phyloP scores from a whole-genome alignment of 169 alveolate genomes.

The Plasmodium knowlesi region DNA sequence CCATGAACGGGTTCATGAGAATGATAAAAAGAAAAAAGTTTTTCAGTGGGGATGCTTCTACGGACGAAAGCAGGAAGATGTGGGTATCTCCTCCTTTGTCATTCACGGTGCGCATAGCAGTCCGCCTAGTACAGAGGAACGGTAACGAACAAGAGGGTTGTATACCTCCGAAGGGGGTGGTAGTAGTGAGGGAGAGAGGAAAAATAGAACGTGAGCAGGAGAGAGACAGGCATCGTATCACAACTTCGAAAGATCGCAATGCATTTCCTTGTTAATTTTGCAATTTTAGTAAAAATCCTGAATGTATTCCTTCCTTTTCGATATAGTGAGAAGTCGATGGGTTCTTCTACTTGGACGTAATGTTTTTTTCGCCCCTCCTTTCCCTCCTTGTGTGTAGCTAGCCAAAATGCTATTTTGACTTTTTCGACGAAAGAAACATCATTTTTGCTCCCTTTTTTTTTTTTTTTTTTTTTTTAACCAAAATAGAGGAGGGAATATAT shows the following conservation, averaged over 20 bases:
- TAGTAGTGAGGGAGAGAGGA: too few relatives aligned
- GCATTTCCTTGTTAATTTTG: not conserved
- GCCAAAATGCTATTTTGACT: not conserved
- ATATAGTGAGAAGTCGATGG: not conserved
- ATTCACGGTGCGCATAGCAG: not conserved
- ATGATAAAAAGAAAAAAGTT: conserved; percentile 14
- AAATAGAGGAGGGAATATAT: not conserved
- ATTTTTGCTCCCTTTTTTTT: not conserved
- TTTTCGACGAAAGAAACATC: not conserved
- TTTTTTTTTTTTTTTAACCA: not conserved
- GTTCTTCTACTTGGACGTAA: not conserved
- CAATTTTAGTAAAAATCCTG: too few relatives aligned
- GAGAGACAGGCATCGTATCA: not conserved
- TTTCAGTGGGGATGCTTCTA: conserved; percentile 65
- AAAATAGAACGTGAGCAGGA: not conserved
- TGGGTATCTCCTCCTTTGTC: conserved; percentile 14
- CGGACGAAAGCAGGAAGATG: conserved; percentile 5
- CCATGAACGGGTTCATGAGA: conserved; percentile 48
- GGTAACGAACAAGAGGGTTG: not conserved
- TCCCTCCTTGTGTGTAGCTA: not conserved
- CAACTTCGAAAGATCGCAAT: not conserved
- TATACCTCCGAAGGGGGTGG: too few relatives aligned
- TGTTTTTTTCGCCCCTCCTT: not conserved
- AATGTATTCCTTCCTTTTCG: not conserved
- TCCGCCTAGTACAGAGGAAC: not conserved